phyloP scores from a whole-genome alignment of 441 rosid species.

The Populus hybrid region DNA sequence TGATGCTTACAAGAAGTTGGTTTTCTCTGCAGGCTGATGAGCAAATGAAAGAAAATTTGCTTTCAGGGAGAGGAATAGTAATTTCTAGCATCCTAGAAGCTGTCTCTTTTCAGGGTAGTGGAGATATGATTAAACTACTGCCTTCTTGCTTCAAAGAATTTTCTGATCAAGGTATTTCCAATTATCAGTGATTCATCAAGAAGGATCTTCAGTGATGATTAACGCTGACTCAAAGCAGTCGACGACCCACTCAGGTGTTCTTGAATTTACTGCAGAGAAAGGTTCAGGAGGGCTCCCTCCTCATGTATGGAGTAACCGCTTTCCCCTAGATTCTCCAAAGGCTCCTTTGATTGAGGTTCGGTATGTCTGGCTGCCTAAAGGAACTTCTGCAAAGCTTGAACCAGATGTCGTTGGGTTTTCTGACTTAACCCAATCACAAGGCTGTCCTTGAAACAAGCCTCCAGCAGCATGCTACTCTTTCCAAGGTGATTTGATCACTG shows the following conservation, averaged over 20 bases:
- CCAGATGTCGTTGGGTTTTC: conserved; percentile 79
- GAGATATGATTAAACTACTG: conserved; percentile 83
- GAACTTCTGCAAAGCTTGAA: conserved; percentile 86
- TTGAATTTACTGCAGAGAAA: conserved; percentile 91
- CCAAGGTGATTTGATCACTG: conserved; percentile 66
- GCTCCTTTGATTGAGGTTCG: conserved; percentile 63
- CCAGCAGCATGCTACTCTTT: conserved; percentile 77
- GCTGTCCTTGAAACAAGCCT: conserved; percentile 93
- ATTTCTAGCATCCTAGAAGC: conserved; percentile 69
- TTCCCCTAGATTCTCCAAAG: conserved; percentile 35
- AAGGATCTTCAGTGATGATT: conserved; percentile 21
- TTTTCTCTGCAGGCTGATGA: conserved; percentile 57
- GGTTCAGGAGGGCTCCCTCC: conserved; percentile 78
- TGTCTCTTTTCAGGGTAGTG: conserved; percentile 62
- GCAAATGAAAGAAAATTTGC: conserved; percentile 58
- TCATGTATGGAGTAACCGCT: conserved; percentile 19
- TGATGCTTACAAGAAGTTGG: not conserved
- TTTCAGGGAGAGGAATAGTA: conserved; percentile 66
- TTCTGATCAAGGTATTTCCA: conserved; percentile 59
- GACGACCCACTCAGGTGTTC: conserved; percentile 76
- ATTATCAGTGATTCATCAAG: conserved; percentile 55
- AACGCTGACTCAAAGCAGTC: conserved; percentile 19
- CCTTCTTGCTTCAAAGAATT: conserved; percentile 72
- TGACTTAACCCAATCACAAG: conserved; percentile 87
- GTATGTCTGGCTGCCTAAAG: conserved; percentile 72